These are phyloP conservation scores for Colletotrichum tropicale DNA, from an alignment of 2,329 filamentous ascomycete genomes.

Conservation along the genomic window DNA sequence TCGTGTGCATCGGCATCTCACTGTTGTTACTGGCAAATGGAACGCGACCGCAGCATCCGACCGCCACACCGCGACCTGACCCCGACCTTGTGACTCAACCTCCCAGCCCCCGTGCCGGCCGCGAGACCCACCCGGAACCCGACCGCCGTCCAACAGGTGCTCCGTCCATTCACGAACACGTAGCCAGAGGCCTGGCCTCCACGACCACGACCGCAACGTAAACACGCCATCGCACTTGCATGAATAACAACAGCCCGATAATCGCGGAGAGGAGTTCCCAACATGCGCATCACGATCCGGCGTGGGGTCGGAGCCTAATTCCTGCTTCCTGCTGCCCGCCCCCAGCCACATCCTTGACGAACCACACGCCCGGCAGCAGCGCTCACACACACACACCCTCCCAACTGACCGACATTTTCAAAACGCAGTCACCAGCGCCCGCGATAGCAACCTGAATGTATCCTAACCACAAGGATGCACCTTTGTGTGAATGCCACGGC, in stretches of 20 bases:
- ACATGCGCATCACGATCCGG: not conserved
- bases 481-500: not conserved
- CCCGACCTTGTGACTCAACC: conserved; percentile 13
- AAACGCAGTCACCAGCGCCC: not conserved
- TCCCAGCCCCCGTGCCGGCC: conserved; percentile 12
- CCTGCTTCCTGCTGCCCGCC: conserved; percentile 15
- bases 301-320: conserved; percentile 15
- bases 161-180: not conserved
- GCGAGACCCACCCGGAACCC: conserved; percentile 8
- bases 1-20: not conserved
- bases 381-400: not conserved
- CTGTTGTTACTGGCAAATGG: not conserved
- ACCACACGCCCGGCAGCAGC: not conserved
- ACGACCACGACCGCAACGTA: not conserved
- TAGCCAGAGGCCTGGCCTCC: not conserved
- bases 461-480: not conserved
- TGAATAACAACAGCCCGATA: not conserved
- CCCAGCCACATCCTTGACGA: conserved; percentile 14
- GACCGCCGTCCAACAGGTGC: not conserved
- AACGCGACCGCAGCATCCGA: not conserved
- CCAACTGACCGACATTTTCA: not conserved
- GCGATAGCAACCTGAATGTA: not conserved
- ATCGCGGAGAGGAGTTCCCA: not conserved
- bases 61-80: not conserved
- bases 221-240: not conserved